These are phyloP conservation scores for Entamoeba histolytica DNA, from an alignment of 208 protist genomes.

Conservation along the genomic window DNA sequence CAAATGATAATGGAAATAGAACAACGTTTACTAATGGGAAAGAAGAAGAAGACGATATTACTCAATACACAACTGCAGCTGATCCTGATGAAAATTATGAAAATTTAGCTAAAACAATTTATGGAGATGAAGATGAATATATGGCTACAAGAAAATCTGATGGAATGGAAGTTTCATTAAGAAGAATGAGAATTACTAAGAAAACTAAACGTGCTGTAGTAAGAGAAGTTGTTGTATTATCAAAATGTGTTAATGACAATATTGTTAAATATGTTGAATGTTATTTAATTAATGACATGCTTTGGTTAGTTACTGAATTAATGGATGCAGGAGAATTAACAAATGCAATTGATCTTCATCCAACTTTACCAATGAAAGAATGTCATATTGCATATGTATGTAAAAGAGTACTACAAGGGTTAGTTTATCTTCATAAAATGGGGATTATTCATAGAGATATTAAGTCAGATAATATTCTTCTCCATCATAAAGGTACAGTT, in stretches of 20 bases:
- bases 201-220: background rate
- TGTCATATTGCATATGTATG: background rate
- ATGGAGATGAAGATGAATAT: background rate
- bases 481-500: background rate
- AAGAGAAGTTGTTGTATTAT: background rate
- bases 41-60: background rate
- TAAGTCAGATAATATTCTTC: conserved; percentile 14
- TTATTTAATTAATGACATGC: background rate
- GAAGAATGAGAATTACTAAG: background rate
- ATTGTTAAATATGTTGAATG: background rate
- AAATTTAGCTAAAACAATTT: background rate
- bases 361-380: background rate
- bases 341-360: background rate
- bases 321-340: background rate
- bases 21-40: background rate
- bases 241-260: background rate
- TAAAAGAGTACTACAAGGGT: background rate
- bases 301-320: background rate
- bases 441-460: conserved; percentile 15
- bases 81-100: background rate
- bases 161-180: background rate
- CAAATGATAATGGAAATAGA: background rate
- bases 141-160: background rate
- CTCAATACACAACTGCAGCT: background rate
- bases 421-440: conserved; percentile 10